These are phyloP conservation scores for Panicum virgatum DNA, from an alignment of 202 grass and related monocot species.

Conservation along the genomic window DNA sequence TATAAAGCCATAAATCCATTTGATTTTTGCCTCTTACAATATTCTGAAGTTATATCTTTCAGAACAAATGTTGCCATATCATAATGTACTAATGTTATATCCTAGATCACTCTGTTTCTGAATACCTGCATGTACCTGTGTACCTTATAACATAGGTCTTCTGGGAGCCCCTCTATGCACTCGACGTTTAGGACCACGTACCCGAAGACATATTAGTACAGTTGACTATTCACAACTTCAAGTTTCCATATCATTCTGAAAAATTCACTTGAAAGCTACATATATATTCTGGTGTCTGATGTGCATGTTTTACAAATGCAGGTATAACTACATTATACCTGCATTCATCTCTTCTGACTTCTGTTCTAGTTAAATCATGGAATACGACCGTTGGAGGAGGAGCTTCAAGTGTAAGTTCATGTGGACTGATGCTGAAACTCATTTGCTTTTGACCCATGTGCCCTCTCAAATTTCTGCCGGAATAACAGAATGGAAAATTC, in stretches of 20 bases:
- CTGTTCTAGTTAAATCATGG: slow-evolving; percentile 9
- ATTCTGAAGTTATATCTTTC: not conserved
- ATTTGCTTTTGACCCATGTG: slow-evolving; percentile 24
- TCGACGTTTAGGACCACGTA: not conserved
- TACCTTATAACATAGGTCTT: slow-evolving; percentile 12
- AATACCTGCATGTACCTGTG: not conserved
- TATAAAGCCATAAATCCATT: slow-evolving; percentile 39
- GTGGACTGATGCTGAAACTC: slow-evolving; percentile 15
- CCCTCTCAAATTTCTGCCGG: slow-evolving; percentile 22
- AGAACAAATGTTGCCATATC: not conserved
- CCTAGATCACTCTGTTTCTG: slow-evolving; percentile 38
- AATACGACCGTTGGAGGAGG: slow-evolving; percentile 16
- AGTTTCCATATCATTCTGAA: slow-evolving; percentile 13
- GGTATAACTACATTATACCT: slow-evolving; percentile 33
- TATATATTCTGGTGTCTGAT: slow-evolving; percentile 1
- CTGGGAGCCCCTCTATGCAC: not conserved
- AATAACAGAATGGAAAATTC: slow-evolving; percentile 36
- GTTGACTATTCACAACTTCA: slow-evolving; percentile 15
- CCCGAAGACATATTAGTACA: slow-evolving; percentile 5
- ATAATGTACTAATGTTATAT: slow-evolving; percentile 35
- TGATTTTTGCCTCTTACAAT: slow-evolving; percentile 20
- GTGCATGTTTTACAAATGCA: slow-evolving; percentile 28
- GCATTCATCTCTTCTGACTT: slow-evolving; percentile 3
- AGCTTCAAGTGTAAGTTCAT: slow-evolving; percentile 10
- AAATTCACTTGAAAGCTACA: slow-evolving; percentile 8